Percentiles rank a stretch among this genome's conserved stretches.
phyloP scores from a whole-genome alignment of 805 yeast genomes.

The Candida yuanshanica region DNA sequence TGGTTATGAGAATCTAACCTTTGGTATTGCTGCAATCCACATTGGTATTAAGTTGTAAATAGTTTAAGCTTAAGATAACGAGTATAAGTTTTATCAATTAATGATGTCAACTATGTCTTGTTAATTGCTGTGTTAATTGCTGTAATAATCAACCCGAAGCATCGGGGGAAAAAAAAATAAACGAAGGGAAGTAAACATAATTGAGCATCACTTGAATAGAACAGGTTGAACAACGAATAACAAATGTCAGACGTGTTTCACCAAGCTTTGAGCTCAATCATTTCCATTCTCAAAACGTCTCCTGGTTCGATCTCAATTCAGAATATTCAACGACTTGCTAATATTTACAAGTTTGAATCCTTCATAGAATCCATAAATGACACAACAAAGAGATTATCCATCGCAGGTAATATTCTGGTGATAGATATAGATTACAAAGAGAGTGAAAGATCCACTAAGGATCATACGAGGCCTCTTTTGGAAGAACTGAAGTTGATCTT shows the following conservation, averaged over 20 bases:
- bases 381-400: slow-evolving; percentile 15
- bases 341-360: slow-evolving; percentile 23
- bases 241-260: slow-evolving; percentile 22
- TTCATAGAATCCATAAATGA: slow-evolving; percentile 18
- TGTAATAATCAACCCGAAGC: too few species aligned
- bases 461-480: slow-evolving; percentile 11
- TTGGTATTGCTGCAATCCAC: slow-evolving; percentile 94
- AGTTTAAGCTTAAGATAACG: too few species aligned
- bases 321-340: slow-evolving; percentile 22
- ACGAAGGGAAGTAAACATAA: too few species aligned
- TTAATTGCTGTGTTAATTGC: too few species aligned
- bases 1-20: slow-evolving; percentile 91
- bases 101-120: too few species aligned
- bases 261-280: slow-evolving; percentile 14
- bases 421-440: slow-evolving; percentile 22
- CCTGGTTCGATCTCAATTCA: slow-evolving; percentile 20
- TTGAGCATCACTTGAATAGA: too few species aligned
- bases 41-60: slow-evolving; percentile 80
- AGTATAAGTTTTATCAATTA: too few species aligned
- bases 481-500: slow-evolving; percentile 19
- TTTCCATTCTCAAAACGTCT: slow-evolving; percentile 14
- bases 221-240: neutral
- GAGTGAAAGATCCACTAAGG: slow-evolving; percentile 1
- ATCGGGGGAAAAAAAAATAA: too few species aligned
- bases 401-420: slow-evolving; percentile 25